phyloP scores from a whole-genome alignment of 2,329 filamentous ascomycete genomes.

The Botrytis galanthina region DNA sequence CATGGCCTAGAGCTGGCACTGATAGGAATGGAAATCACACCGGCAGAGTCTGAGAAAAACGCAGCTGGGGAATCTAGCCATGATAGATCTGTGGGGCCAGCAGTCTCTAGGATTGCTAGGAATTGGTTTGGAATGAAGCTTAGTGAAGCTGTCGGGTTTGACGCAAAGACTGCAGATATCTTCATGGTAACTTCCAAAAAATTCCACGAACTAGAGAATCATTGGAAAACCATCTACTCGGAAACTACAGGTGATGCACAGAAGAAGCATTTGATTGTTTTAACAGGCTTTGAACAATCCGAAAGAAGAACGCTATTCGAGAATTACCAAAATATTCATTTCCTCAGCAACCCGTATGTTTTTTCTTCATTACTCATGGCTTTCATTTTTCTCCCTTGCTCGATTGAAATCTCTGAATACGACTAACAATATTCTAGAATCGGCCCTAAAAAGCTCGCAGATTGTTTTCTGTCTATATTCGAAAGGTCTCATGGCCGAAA shows the following conservation, averaged over 20 bases:
- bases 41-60: background rate
- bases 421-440: conserved; percentile 5
- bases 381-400: background rate
- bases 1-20: conserved; percentile 13
- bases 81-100: background rate
- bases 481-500: background rate
- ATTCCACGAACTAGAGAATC: background rate
- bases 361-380: too few relatives aligned
- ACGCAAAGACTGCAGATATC: background rate
- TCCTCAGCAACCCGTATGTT: conserved; percentile 17
- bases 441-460: conserved; percentile 8
- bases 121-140: conserved; percentile 22
- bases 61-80: background rate
- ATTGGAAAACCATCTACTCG: background rate
- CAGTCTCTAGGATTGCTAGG: conserved; percentile 20
- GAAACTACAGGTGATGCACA: background rate
- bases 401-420: background rate
- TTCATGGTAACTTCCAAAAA: conserved; percentile 10
- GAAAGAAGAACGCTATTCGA: background rate
- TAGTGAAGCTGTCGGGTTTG: background rate
- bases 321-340: conserved; percentile 12
- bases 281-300: background rate
- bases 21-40: conserved; percentile 26
- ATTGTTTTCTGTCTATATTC: conserved; percentile 13
- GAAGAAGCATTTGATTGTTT: conserved; percentile 10